These are phyloP conservation scores for Pyronema domesticum DNA, from an alignment of 495 filamentous ascomycete species.

Conservation along the genomic window DNA sequence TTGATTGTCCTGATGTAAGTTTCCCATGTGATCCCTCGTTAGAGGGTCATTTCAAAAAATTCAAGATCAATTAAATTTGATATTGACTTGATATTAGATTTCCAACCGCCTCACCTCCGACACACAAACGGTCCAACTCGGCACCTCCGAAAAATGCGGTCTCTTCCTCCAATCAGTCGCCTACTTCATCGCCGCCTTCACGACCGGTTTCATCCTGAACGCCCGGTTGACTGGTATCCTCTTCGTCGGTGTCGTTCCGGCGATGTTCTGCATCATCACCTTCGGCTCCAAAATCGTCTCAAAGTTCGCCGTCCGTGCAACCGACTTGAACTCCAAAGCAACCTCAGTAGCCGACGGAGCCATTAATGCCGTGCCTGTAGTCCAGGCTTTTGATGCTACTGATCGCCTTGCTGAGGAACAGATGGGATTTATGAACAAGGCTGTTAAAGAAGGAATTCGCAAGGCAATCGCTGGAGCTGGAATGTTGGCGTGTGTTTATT, in stretches of 20 bases:
- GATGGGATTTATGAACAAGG: conserved; percentile 17
- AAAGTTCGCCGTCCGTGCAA: conserved; percentile 15
- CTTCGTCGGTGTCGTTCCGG: conserved; percentile 26
- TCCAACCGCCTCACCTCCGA: conserved; percentile 28
- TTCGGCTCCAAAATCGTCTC: conserved; percentile 22
- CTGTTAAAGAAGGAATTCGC: conserved; percentile 17
- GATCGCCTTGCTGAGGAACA: conserved; percentile 28
- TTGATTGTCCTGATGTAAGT: conserved; percentile 25
- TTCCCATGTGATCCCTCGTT: too few relatives aligned
- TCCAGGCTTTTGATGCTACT: conserved; percentile 37
- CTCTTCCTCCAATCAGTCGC: conserved; percentile 33
- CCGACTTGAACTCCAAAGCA: conserved; percentile 19
- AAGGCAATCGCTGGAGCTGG: conserved; percentile 25
- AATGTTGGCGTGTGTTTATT: conserved; percentile 28
- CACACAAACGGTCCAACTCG: conserved; percentile 30
- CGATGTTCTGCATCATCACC: conserved; percentile 29
- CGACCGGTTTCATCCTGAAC: conserved; percentile 33
- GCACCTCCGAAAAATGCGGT: conserved; percentile 34
- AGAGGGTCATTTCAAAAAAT: not conserved
- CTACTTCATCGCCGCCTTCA: conserved; percentile 35
- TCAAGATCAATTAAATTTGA: too few relatives aligned
- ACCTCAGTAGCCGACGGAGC: conserved; percentile 33
- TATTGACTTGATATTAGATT: conserved; percentile 8
- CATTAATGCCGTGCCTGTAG: conserved; percentile 33
- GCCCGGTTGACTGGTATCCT: conserved; percentile 33